Evolutionary conservation across 2,329 filamentous ascomycete species (phyloP), one percentile per base, ranked within the genome.

Genomic region (Mollisia scopiformis): DNA sequence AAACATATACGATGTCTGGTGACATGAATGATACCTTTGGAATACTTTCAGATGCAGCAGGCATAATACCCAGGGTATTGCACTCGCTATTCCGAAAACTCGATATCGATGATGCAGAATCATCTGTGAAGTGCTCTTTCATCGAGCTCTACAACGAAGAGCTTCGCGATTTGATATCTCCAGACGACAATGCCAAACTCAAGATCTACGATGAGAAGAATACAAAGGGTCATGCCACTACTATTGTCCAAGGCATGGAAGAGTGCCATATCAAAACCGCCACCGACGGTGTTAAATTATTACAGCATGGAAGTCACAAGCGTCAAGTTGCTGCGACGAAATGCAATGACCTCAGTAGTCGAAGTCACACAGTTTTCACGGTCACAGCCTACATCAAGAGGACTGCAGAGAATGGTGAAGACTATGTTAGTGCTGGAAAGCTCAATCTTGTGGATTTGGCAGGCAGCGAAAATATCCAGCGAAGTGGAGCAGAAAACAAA

Each of bases 301-400:
- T 99, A 49, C 92, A 95, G 69, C 84, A 89, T 65, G 96, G 95
- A 64, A 97, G 93, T 75, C 84, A 95, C 77, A 96, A 93, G 76
- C 90, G 95, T 53, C 95, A 99, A 76, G 95, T 99, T n/a, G 96
- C 95, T 6, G 93, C 96, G 3, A 99, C 95, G n/a, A 98, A 98
- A 77, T 99, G 95, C 84, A 99, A 99, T 75, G 95, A 99, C 71
- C 86, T 98, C 58, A 97, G 93, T 77, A 97, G 93, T 70, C 88
- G 95, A 75, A 97, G 93, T 79, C 96, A 99, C 73, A 99, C 95
- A 0, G 90, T 99, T 23, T 99, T 99, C 73, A 98, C 95, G 7
- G 91, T 99, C 62, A 97, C 94, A 0, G 91, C 93, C 0, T 92
- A 93, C 72, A 89, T 93, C 71, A 97, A 96, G 76, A 88, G 90